phyloP scores from a whole-genome alignment of 2,329 filamentous ascomycete species.

The Hypoxylon rubiginosum region DNA sequence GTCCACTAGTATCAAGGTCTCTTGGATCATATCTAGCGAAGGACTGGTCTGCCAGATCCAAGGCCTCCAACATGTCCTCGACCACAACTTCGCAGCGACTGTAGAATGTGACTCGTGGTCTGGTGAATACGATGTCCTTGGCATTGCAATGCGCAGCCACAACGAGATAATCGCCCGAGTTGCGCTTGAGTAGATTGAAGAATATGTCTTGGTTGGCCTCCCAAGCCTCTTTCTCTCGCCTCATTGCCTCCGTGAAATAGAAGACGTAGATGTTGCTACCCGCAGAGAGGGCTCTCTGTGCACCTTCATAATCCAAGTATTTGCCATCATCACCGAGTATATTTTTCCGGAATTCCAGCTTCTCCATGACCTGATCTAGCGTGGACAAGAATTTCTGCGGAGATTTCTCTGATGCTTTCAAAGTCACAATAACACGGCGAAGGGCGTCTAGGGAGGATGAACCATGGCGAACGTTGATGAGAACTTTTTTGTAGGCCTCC shows the following conservation, averaged over 20 bases:
- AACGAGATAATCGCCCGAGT: constrained; percentile 26
- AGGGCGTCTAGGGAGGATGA: too few relatives aligned
- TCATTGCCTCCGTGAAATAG: constrained; percentile 20
- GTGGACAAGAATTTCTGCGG: not conserved
- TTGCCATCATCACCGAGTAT: constrained; percentile 7
- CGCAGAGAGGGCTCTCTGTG: constrained; percentile 10
- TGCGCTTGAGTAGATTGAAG: constrained; percentile 19
- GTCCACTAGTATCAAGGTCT: not conserved
- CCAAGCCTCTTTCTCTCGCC: constrained; percentile 10
- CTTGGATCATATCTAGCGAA: constrained; percentile 15
- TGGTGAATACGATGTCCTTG: constrained; percentile 1
- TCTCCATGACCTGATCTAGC: not conserved
- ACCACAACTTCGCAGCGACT: not conserved
- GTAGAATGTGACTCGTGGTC: constrained; percentile 18
- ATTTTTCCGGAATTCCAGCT: not conserved
- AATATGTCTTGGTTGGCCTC: constrained; percentile 12
- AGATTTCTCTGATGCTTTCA: too few relatives aligned
- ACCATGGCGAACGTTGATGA: too few relatives aligned
- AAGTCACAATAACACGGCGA: too few relatives aligned
- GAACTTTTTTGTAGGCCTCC: too few relatives aligned
- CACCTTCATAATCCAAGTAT: constrained; percentile 5
- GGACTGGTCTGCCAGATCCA: constrained; percentile 21
- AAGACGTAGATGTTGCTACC: constrained; percentile 26
- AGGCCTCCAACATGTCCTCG: constrained; percentile 12
- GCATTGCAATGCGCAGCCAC: constrained; percentile 14